Evolutionary conservation across 2,329 filamentous ascomycete species (phyloP).

Genomic region (Ascochyta lentis): DNA sequence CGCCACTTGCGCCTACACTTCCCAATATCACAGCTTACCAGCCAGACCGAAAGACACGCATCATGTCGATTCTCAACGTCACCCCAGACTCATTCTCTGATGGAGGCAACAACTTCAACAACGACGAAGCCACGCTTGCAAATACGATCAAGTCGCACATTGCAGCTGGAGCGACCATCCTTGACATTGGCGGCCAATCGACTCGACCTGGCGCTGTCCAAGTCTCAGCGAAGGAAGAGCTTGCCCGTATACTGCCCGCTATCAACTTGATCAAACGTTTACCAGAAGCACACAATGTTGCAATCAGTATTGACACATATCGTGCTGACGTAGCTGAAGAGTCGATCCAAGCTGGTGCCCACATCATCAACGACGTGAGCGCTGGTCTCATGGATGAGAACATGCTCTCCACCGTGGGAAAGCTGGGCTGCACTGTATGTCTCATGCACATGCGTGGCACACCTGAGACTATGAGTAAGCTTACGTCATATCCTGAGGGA

Average conservation of each 20-base stretch:
- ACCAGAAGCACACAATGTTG: conserved; percentile 67
- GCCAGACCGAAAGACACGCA: conserved; percentile 62
- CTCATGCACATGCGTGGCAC: conserved; percentile 96
- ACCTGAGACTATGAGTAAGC: conserved; percentile 77
- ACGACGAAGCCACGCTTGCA: conserved; percentile 59
- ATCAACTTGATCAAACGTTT: conserved; percentile 74
- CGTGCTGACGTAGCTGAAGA: conserved; percentile 80
- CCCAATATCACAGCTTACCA: conserved; percentile 37
- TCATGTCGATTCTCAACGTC: conserved; percentile 95
- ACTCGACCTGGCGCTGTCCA: conserved; percentile 78
- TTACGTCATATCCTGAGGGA: conserved; percentile 69
- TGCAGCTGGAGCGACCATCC: conserved; percentile 75
- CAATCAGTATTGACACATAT: conserved; percentile 92
- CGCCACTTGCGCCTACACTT: conserved; percentile 45
- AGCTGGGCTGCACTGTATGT: conserved; percentile 77
- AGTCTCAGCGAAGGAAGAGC: conserved; percentile 75
- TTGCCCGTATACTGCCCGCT: conserved; percentile 78
- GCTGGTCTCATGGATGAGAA: conserved; percentile 77
- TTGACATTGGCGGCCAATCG: conserved; percentile 93
- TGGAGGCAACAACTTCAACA: conserved; percentile 65
- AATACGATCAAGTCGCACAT: conserved; percentile 69
- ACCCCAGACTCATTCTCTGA: conserved; percentile 98
- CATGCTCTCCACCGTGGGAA: conserved; percentile 83
- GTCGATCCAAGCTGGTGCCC: conserved; percentile 78
- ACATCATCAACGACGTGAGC: conserved; percentile 95